Base-by-base conservation (phyloP, 108 stramenopile species). In the Cyclotella cryptica region DNA sequence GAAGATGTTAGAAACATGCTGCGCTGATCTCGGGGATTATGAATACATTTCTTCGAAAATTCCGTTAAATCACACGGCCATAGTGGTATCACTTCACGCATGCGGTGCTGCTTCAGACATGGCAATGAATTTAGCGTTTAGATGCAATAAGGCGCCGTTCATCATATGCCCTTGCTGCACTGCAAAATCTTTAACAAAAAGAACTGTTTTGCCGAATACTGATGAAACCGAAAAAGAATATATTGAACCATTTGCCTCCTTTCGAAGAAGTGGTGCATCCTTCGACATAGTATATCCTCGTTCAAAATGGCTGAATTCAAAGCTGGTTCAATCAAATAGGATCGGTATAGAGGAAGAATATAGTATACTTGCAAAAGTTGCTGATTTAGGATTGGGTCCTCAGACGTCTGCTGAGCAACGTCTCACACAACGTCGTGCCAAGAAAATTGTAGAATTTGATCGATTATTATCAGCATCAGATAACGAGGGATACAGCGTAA, bases 331-430 rank as follows among this genome's bases (percentile, higher is more conserved):
- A 49, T 45, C 60, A n/a, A 63, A 10, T 1, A n/a, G 15, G 8
- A 39, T 29, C 59, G 21, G 29, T 64, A 28, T 24, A 10, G 28
- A 51, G 15, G 74, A 58, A 11, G 19, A 78, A 17, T 81, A 81
- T 24, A 58, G 46, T 11, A 14, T 74, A 26, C 42, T 85, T 3
- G 84, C 84, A 44, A 83, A 83, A 64, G 66, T 68, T 15, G 87
- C 87, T 19, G 87, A 87, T 61, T 80, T 87, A 0, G 87, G 87
- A 13, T 54, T 87, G 11, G 87, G 87, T 6, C 87, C 87, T 18
- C 87, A 87, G 35, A 87, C 84, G 9, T 70, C 84, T 3, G 14
- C 66, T 0, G 55, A 83, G 27, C 87, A 87, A 61, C 45, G 80
- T 42, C 41, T 69, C 29, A 78, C 85, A 39, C 87, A 83, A 62